A percentile compares a stretch with the other conserved stretches of the same genome.
Evolutionary conservation across 352 stramenopile genomes (phyloP).

Genomic region (Pythium periplocum): DNA sequence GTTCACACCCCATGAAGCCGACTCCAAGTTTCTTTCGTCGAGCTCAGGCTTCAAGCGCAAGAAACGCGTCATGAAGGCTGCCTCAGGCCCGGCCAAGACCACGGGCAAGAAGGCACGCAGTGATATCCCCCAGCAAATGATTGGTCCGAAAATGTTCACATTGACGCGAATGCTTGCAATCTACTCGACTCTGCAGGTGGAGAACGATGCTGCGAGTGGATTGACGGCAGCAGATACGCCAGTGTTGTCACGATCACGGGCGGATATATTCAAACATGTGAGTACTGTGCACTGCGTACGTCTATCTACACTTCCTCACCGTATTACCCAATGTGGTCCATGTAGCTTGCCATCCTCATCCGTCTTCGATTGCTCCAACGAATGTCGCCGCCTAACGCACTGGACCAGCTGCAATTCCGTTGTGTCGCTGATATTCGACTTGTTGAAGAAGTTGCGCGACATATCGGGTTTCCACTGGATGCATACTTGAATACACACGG

Average conservation of each 20-base stretch:
- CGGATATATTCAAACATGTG: slow-evolving; percentile 78
- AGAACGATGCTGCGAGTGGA: slow-evolving; percentile 17
- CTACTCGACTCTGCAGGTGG: slow-evolving; percentile 60
- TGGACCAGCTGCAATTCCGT: slow-evolving; percentile 78
- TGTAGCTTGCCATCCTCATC: slow-evolving; percentile 61
- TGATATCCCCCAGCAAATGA: slow-evolving; percentile 30
- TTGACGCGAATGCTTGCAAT: slow-evolving; percentile 72
- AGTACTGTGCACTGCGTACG: slow-evolving; percentile 9
- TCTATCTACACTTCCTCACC: no score
- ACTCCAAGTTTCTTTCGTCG: slow-evolving; percentile 68
- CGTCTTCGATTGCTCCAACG: slow-evolving; percentile 79
- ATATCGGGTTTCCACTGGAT: slow-evolving; percentile 15
- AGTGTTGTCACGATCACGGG: slow-evolving; percentile 23
- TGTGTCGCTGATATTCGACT: slow-evolving; percentile 50
- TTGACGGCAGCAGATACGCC: not conserved
- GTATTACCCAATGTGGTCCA: no score
- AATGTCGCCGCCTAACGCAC: slow-evolving; percentile 50
- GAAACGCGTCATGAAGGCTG: slow-evolving; percentile 33
- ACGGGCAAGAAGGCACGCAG: slow-evolving; percentile 22
- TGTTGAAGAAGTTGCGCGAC: slow-evolving; percentile 17
- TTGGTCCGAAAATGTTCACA: slow-evolving; percentile 71
- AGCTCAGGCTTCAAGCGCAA: slow-evolving; percentile 43
- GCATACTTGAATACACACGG: slow-evolving; percentile 16
- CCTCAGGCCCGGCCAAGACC: not conserved
- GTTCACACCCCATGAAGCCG: slow-evolving; percentile 76